A percentile compares a stretch with the other conserved stretches of the same genome.
phyloP scores from a whole-genome alignment of 148 eudicot species.

The Rhododendron mucronatum region DNA sequence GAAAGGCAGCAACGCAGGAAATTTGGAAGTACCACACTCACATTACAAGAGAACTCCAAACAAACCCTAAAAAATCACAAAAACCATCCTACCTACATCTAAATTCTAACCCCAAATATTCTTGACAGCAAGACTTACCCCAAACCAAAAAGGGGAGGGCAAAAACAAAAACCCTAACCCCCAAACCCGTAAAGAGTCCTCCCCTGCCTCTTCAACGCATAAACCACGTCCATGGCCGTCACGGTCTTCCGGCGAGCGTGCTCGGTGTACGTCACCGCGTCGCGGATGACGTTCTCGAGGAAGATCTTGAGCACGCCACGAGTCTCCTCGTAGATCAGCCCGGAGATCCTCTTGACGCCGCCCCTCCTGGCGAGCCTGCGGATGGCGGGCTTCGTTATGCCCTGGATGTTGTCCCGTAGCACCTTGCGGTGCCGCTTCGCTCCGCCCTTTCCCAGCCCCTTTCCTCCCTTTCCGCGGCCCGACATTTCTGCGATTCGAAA shows the following conservation, averaged over 20 bases:
- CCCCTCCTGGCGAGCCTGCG: conserved; percentile 14
- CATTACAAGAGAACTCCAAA: background rate
- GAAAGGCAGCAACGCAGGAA: background rate
- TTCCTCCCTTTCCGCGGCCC: conserved; percentile 57
- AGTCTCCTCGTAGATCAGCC: conserved; percentile 18
- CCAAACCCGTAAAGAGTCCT: conserved; percentile 19
- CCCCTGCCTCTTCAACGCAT: conserved; percentile 16
- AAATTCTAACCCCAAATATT: background rate
- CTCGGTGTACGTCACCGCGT: conserved; percentile 21
- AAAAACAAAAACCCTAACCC: conserved; percentile 1
- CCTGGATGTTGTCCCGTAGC: conserved; percentile 9
- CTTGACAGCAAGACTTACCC: conserved; percentile 8
- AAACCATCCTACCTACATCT: background rate
- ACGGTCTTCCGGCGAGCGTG: conserved; percentile 19
- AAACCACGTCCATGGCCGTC: conserved; percentile 20
- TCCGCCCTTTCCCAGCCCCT: conserved; percentile 48
- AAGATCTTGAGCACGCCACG: conserved; percentile 19
- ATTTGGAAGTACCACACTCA: background rate
- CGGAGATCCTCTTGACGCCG: conserved; percentile 12
- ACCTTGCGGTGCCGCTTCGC: conserved; percentile 10
- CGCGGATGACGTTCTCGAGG: conserved; percentile 17
- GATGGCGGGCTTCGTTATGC: conserved; percentile 11
- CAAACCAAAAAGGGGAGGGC: background rate
- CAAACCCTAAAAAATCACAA: background rate
- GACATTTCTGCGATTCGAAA: conserved; percentile 27